Evolutionary conservation across 208 protist species (phyloP).

Genomic region (Acanthamoeba triangularis): DNA sequence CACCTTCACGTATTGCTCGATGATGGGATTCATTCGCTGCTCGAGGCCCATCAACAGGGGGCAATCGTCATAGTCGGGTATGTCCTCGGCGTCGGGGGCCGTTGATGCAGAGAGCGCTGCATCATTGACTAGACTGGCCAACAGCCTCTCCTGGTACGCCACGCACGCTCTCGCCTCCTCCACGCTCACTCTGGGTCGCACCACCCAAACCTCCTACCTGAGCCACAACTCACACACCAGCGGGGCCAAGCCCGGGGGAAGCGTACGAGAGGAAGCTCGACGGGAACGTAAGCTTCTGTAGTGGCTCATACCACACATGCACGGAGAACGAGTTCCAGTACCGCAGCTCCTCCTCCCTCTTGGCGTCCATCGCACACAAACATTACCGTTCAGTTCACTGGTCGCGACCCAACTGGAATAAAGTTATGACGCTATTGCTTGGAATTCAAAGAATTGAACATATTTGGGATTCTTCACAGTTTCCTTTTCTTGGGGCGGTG

Average conservation of each 20-base stretch:
- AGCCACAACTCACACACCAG: neutral
- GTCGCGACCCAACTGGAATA: too few relatives aligned
- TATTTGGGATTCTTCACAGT: too few relatives aligned
- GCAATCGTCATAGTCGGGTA: conserved; percentile 68
- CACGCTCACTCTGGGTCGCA: conserved; percentile 7
- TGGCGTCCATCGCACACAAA: neutral
- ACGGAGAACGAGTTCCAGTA: conserved; percentile 75
- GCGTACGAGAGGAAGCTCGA: conserved; percentile 64
- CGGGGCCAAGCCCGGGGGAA: neutral
- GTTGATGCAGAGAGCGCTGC: neutral
- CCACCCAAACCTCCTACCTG: neutral
- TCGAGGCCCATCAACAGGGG: conserved; percentile 28
- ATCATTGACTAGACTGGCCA: neutral
- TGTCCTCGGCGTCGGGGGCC: conserved; percentile 36
- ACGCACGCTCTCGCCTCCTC: conserved; percentile 50
- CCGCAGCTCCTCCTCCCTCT: conserved; percentile 49
- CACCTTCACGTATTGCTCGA: conserved; percentile 68
- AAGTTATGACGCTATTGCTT: too few relatives aligned
- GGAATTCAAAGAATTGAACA: too few relatives aligned
- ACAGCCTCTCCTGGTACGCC: conserved; percentile 53
- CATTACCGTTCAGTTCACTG: too few relatives aligned
- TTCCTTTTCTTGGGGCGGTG: too few relatives aligned
- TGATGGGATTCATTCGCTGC: conserved; percentile 70
- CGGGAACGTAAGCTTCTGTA: conserved; percentile 58
- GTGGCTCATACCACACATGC: conserved; percentile 70